phyloP scores from a whole-genome alignment of 306 rosid genomes.

The Hylodesmum podocarpum region DNA sequence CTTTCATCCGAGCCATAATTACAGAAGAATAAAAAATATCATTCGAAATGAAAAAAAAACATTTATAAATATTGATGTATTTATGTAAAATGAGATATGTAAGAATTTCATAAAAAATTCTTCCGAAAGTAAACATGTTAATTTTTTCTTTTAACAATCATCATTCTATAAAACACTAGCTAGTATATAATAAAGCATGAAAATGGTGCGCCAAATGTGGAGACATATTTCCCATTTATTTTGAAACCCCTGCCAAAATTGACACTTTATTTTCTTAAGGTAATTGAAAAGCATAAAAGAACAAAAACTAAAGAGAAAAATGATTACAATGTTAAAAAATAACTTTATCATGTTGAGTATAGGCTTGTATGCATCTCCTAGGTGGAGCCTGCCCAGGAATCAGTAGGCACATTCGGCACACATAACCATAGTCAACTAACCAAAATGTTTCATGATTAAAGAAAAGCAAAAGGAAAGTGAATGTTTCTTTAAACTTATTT shows the following conservation, averaged over 20 bases:
- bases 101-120: background rate
- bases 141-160: background rate
- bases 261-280: slow-evolving; percentile 32
- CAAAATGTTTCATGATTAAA: slow-evolving; percentile 39
- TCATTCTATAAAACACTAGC: background rate
- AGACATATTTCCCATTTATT: background rate
- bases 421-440: slow-evolving; percentile 43
- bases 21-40: background rate
- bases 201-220: background rate
- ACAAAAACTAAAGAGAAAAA: slow-evolving; percentile 20
- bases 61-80: background rate
- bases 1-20: background rate
- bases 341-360: slow-evolving; percentile 30
- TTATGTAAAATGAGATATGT: background rate
- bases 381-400: slow-evolving; percentile 38
- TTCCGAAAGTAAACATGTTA: background rate
- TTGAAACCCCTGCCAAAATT: slow-evolving; percentile 35
- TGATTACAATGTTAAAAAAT: slow-evolving; percentile 43
- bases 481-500: slow-evolving; percentile 21
- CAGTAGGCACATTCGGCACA: slow-evolving; percentile 39
- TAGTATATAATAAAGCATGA: background rate
- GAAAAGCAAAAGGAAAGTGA: slow-evolving; percentile 23
- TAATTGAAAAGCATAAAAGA: slow-evolving; percentile 1
- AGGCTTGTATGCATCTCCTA: slow-evolving; percentile 29
- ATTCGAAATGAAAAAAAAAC: background rate